Percentiles rank a stretch among this genome's conserved stretches.
These are phyloP conservation scores for Candida sonorensis DNA, from an alignment of 805 yeast species.

Conservation along the genomic window DNA sequence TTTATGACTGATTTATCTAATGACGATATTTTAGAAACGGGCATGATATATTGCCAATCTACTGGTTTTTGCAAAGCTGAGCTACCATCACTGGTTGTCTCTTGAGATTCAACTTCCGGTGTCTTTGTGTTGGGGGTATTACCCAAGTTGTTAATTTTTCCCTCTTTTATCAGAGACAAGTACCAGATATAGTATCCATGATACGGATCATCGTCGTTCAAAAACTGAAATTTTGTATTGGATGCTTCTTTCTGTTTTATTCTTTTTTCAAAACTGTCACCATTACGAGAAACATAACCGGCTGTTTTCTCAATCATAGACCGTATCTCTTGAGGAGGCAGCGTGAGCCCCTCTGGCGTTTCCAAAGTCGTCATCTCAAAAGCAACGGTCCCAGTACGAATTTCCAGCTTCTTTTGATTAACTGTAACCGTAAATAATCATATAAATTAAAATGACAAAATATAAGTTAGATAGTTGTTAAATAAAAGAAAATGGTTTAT, in stretches of 20 bases:
- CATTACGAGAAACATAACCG: slow-evolving; percentile 62
- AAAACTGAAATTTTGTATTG: slow-evolving; percentile 56
- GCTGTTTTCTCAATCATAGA: slow-evolving; percentile 66
- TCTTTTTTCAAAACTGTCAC: slow-evolving; percentile 54
- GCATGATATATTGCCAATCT: slow-evolving; percentile 22
- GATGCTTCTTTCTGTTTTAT: slow-evolving; percentile 39
- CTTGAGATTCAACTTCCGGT: too few species aligned
- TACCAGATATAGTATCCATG: slow-evolving; percentile 50
- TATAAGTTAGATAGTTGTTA: too few species aligned
- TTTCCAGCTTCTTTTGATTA: too few species aligned
- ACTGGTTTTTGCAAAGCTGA: slow-evolving; percentile 10
- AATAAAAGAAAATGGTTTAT: too few species aligned
- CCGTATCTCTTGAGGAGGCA: slow-evolving; percentile 48
- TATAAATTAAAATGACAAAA: too few species aligned
- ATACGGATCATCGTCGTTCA: slow-evolving; percentile 47
- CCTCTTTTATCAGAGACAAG: slow-evolving; percentile 29
- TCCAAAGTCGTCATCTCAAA: slow-evolving; percentile 1
- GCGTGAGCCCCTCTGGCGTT: slow-evolving; percentile 34
- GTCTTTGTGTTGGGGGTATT: too few species aligned
- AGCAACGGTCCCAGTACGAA: too few species aligned
- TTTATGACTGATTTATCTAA: slow-evolving; percentile 66
- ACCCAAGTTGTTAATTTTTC: slow-evolving; percentile 6
- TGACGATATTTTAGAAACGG: slow-evolving; percentile 39
- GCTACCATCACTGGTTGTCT: too few species aligned
- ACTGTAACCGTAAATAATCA: too few species aligned